Conservation (phyloP, 1,284 basidiomycete genomes). For the Lignosus rhinocerotis region DNA sequence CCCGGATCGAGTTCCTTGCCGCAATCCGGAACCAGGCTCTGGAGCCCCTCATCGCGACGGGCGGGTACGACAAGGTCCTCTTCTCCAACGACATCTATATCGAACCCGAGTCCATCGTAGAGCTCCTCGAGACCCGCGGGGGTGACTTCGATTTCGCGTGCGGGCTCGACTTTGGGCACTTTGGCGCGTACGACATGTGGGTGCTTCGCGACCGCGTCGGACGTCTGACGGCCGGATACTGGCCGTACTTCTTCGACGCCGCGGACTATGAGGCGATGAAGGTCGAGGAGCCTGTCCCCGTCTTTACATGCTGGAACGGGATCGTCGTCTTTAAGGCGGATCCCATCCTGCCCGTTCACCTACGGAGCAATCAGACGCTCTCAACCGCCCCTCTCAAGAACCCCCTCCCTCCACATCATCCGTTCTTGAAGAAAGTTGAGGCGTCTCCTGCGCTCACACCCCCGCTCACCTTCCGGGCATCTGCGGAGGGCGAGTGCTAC, state of each 20-base stretch:
- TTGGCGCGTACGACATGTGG: constrained; percentile 50
- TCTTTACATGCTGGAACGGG: constrained; percentile 64
- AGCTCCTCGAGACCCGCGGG: constrained; percentile 47
- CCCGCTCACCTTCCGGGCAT: constrained; percentile 47
- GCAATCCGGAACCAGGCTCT: constrained; percentile 47
- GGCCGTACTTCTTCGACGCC: constrained; percentile 53
- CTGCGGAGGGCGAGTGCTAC: constrained; percentile 44
- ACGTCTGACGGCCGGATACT: constrained; percentile 43
- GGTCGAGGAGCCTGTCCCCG: constrained; percentile 45
- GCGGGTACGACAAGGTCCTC: constrained; percentile 45
- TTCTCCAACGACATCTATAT: constrained; percentile 55
- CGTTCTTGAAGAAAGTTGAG: constrained; percentile 30
- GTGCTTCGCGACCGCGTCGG: constrained; percentile 45
- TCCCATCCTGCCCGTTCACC: constrained; percentile 41
- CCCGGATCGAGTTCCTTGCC: constrained; percentile 46
- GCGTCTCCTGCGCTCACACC: constrained; percentile 37
- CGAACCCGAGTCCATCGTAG: constrained; percentile 45
- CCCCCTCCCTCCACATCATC: constrained; percentile 20
- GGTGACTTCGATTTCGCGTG: constrained; percentile 57
- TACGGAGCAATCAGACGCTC: constrained; percentile 34
- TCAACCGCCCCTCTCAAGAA: constrained; percentile 30
- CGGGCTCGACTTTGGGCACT: constrained; percentile 49
- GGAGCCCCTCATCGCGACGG: constrained; percentile 40
- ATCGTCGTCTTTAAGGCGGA: constrained; percentile 50
- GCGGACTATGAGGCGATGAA: constrained; percentile 37